Evolutionary conservation across 371 early-diverging fungal genomes (phyloP), one percentile per base, ranked within the genome.

Genomic region (Rhizomucor miehei): DNA sequence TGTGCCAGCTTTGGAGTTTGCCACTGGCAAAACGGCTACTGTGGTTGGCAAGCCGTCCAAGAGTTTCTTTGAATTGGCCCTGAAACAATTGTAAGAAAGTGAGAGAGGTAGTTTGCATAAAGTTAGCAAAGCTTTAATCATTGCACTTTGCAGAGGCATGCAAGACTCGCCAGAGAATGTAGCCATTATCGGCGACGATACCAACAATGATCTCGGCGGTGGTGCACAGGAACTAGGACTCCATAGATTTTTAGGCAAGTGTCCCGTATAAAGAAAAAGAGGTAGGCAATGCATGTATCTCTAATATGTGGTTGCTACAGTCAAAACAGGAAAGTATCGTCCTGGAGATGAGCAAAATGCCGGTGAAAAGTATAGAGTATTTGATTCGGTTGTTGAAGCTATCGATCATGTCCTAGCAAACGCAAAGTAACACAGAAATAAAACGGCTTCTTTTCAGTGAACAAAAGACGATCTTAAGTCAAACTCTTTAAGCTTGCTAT

Each of bases 101-200:
- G 38, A 10, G 49, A 6, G 16, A 3, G 19, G 23, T 1, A 34
- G 1, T 4, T 8, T 29, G 8, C 29, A 29, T 5, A 16, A 41
- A 17, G 35, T 38, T 14, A 44, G 43, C 14, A 48, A 2, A 35
- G 49, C 20, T 51, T 16, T 47, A 25, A 11, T 20, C 43, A 19
- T 8, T 39, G 19, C 24, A 17, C 21, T 20, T 23, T 47, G 6
- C 35, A 74, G 67, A 36, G 60, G 60, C 1, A 67, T 57, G 62
- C 43, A 57, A 12, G 60, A 59, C 23, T 38, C 39, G 14, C 80
- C 85, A 1, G 66, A 67, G 46, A 53, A 74, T 3, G 89, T 88
- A 21, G 89, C 86, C 0, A 90, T 92, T 76, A 85, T 94, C 51
- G 94, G 94, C 24, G 94, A 94, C 56, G 91, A 92, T 52, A 85